Evolutionary conservation across 2,329 filamentous ascomycete genomes (phyloP), one percentile per base, ranked within the genome.

Genomic region (Pseudogymnoascus verrucosus): DNA sequence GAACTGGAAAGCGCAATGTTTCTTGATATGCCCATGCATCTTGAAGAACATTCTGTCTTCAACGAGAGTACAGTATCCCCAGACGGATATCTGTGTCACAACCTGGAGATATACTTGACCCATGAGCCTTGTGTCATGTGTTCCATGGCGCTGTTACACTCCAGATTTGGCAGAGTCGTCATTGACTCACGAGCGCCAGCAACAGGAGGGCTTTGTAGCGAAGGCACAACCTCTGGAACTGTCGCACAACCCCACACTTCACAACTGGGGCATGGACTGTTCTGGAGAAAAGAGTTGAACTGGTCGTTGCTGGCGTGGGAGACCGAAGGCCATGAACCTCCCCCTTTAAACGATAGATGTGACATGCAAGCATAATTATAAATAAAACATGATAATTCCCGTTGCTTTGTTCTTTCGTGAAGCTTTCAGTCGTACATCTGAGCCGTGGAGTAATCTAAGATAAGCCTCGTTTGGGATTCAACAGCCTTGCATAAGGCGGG

Each of bases 121-220:
- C 93, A 98, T 72, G 95, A 99, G 77, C 95, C 95, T 4, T 99
- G 95, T 74, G 84, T 96, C 65, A 96, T 96, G 84, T 99, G 95
- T 77, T 91, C 90, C 37, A 98, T 98, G 95, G 95, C 91, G 1
- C 89, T 98, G 69, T 81, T 98, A 21, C 93, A 98, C 74, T 97
- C 93, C 7, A 86, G 95, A 61, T 96, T 99, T 82, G 88, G 90
- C 51, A 87, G 89, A 62, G 89, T 93, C 61, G 83, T 96, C 40
- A 96, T 96, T 76, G 86, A 85, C 67, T 82, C 87, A 66, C 84
- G 90, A 63, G 95, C 96, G 89, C 83, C 84, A 57, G 78, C 85
- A 67, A 96, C 90, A 11, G 93, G 93, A 60, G 93, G 91, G 47
- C 80, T 97, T 77, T 89, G 88, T 70, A 88, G 91, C 21, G 91